Evolutionary conservation across 192 early-diverging fungal genomes (phyloP), one percentile per base, ranked within the genome.

Genomic region (Coemansia sp.): DNA sequence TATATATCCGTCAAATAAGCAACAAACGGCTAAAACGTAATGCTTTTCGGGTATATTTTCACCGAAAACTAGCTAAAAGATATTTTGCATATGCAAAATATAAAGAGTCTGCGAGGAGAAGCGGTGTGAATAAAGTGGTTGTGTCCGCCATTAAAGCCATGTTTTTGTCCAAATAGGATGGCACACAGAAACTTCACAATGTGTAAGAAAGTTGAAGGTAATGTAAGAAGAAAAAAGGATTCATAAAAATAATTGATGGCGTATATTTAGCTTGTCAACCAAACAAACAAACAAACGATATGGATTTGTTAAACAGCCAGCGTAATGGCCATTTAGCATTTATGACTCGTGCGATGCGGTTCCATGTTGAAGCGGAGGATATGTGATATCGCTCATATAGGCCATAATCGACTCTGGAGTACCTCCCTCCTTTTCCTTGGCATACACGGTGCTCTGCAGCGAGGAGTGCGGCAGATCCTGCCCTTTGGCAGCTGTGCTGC

Each of bases 331-430:
- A 32, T 32, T 32, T 45, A 4, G 13, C 13, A 9, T 18, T 50
- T 50, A 54, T 26, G 6, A 54, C 15, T 57, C 56, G 32, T 59
- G 49, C 37, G 26, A 50, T 37, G 21, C 49, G 41, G 42, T 71
- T 63, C 40, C 15, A n/a, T 65, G 54, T 64, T 81, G 78, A 9
- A 81, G 68, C 13, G 79, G 79, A 11, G 79, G 79, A 47, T 81
- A 81, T 6, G 74, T 81, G 15, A 81, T 81, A 49, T 81, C 79
- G 64, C 70, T 66, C 67, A 75, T 75, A 48, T 76, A 69, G 53
- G 67, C 66, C 6, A 71, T 37, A 59, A 81, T 81, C 4, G 79
- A 64, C 26, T 56, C 68, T 10, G 68, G 39, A 18, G 63, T 50
- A 1, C 59, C 21, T 21, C 21, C 16, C 18, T 65, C 67, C 42